Conservation (phyloP, 768 basidiomycete genomes). For the Mycena capillaripes region DNA sequence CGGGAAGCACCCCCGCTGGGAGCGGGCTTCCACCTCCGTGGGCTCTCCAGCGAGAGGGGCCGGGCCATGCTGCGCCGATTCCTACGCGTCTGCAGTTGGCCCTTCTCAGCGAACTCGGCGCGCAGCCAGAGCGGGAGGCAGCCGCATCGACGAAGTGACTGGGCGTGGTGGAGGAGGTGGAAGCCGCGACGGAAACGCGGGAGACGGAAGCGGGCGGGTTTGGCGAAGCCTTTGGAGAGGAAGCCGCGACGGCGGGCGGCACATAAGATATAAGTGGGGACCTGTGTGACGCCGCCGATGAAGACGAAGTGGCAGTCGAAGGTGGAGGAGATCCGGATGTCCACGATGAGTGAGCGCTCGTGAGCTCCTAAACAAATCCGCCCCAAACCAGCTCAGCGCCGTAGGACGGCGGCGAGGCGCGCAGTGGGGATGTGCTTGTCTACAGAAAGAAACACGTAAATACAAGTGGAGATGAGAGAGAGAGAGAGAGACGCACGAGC, state of each 20-base stretch:
- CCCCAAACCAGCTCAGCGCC: no score
- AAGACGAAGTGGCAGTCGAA: no score
- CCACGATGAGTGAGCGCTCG: no score
- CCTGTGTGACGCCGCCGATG: no score
- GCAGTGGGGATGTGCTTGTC: no score
- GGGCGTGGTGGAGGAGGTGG: slow-evolving; percentile 28
- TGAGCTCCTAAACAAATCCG: no score
- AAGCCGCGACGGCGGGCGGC: neutral
- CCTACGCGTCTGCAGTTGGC: slow-evolving; percentile 47
- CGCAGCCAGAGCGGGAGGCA: slow-evolving; percentile 20
- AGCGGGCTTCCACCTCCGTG: slow-evolving; percentile 79
- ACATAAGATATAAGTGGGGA: no score
- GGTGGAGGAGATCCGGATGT: no score
- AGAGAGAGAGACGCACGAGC: no score
- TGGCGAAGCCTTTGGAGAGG: neutral
- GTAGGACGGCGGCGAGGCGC: no score
- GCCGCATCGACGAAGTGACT: slow-evolving; percentile 19
- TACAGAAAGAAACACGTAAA: no score
- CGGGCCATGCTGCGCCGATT: slow-evolving; percentile 51
- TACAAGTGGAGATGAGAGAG: no score
- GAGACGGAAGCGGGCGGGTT: slow-evolving; percentile 19
- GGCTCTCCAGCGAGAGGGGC: slow-evolving; percentile 64
- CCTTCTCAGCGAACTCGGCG: slow-evolving; percentile 1
- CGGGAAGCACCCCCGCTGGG: slow-evolving; percentile 73
- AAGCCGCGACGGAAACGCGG: slow-evolving; percentile 30